Evolutionary conservation across 2,329 filamentous ascomycete species (phyloP).

Genomic region (Fusarium drepaniforme): DNA sequence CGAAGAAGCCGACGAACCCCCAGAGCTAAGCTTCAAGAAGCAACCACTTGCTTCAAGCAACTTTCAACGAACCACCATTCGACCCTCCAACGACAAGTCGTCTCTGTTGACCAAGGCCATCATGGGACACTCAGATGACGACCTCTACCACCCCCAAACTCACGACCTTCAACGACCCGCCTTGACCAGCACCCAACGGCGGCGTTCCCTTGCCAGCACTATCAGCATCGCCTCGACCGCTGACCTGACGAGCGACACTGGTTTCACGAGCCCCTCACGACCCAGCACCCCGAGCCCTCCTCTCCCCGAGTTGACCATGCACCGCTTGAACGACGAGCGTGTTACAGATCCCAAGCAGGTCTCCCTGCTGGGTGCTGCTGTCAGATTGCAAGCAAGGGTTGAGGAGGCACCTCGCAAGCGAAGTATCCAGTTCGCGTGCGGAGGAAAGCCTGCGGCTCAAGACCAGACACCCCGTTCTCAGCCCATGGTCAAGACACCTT

Average conservation of each 20-base stretch:
- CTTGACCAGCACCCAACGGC: conserved; percentile 54
- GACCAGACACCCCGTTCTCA: conserved; percentile 53
- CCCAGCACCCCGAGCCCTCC: conserved; percentile 91
- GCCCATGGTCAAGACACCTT: conserved; percentile 49
- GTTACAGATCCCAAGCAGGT: conserved; percentile 42
- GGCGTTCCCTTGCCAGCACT: conserved; percentile 82
- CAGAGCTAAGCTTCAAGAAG: conserved; percentile 66
- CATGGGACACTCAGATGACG: conserved; percentile 73
- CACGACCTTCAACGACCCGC: conserved; percentile 37
- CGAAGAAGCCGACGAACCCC: conserved; percentile 88
- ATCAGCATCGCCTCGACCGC: conserved; percentile 85
- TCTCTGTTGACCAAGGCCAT: conserved; percentile 92
- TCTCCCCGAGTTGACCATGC: conserved; percentile 68
- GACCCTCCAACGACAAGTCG: conserved; percentile 69
- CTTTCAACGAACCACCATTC: conserved; percentile 62
- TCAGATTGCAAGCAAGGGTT: conserved; percentile 46
- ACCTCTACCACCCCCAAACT: conserved; percentile 54
- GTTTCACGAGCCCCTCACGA: conserved; percentile 88
- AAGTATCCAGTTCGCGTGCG: conserved; percentile 93
- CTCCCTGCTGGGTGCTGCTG: conserved; percentile 41
- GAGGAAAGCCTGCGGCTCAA: conserved; percentile 67
- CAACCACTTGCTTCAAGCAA: conserved; percentile 46
- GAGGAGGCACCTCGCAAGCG: conserved; percentile 76
- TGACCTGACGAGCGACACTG: conserved; percentile 95
- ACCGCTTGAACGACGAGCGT: conserved; percentile 53